Base-by-base conservation (phyloP, 169 alveolate genomes). In the Cryptosporidium sp. region DNA sequence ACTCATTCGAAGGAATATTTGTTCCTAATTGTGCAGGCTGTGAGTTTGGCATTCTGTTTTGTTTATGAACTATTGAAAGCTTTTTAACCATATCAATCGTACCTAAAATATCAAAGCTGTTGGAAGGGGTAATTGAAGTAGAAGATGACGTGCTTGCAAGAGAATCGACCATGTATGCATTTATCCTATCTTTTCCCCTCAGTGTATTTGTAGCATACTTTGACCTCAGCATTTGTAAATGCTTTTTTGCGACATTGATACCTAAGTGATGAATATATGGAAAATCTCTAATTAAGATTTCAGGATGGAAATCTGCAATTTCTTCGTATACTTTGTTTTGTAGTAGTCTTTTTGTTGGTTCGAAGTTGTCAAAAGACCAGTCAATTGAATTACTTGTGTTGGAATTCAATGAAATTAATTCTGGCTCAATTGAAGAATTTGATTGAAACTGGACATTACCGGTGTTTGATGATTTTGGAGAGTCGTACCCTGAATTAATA, bases 361-460 rank as follows among this genome's bases (percentile, higher is more conserved):
- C 94, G 70, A 94, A 95, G 80, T 95, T 93, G 93, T 96, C 98
- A 94, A 95, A 96, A 39, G 96, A 86, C 97, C 96, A 96, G 85
- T 96, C 97, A 84, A 96, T 94, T 7, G 94, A 92, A 41, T n/a
- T 26, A 31, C n/a, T 50, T 6, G 21, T 23, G 10, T 3, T 21
- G 35, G 70, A 73, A 21, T 51, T 33, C 10, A n/a, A n/a, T 29
- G 12, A 10, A 9, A 37, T 8, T n/a, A 41, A 41, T 41, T 26
- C 69, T 8, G 16, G 23, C 6, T 71, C 70, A 45, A 29, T 62
- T 5, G 69, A 58, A 6, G 6, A 16, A 10, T 50, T 29, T 18
- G 35, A 52, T 33, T 26, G 18, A 51, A 51, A 26, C 18, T 21
- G 31, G 51, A 33, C 7, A 35, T 5, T 4, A 6, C 61, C 70